A percentile compares a stretch with the other conserved stretches of the same genome.
phyloP scores from a whole-genome alignment of 1,139 yeast genomes.

The Magnusiomyces tetraspermus region DNA sequence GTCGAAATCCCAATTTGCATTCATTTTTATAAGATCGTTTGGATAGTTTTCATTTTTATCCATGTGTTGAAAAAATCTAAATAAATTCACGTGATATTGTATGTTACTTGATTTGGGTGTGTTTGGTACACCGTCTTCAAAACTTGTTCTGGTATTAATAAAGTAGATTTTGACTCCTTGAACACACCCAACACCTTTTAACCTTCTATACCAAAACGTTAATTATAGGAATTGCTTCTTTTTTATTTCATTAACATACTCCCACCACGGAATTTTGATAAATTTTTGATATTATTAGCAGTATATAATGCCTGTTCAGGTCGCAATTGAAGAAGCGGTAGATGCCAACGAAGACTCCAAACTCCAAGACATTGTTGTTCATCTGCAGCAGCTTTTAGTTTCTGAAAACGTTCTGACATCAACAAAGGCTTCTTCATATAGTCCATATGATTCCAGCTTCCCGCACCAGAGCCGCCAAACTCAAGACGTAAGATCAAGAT shows the following conservation, averaged over 20 bases:
- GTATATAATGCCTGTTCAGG: too few species aligned
- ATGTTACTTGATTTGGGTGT: neutral
- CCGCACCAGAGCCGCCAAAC: neutral
- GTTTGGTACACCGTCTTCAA: too few species aligned
- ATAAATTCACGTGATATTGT: neutral
- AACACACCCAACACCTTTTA: too few species aligned
- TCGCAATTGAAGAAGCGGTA: slow-evolving; percentile 1
- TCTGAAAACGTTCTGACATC: slow-evolving; percentile 8
- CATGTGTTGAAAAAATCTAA: neutral
- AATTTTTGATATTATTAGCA: too few species aligned
- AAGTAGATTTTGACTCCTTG: too few species aligned
- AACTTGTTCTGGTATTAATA: too few species aligned
- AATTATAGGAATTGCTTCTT: neutral
- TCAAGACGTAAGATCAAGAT: neutral
- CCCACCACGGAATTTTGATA: neutral
- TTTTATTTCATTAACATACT: neutral
- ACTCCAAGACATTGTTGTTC: slow-evolving; percentile 12
- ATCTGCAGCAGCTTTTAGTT: slow-evolving; percentile 14
- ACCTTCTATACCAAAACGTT: neutral
- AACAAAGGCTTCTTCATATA: neutral
- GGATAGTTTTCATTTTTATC: too few species aligned
- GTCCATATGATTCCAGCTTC: too few species aligned
- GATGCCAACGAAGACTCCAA: slow-evolving; percentile 11
- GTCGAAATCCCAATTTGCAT: too few species aligned
- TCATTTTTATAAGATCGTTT: too few species aligned